Evolutionary conservation across 1,284 basidiomycete genomes (phyloP).

Genomic region (Ceratobasidium sp.): DNA sequence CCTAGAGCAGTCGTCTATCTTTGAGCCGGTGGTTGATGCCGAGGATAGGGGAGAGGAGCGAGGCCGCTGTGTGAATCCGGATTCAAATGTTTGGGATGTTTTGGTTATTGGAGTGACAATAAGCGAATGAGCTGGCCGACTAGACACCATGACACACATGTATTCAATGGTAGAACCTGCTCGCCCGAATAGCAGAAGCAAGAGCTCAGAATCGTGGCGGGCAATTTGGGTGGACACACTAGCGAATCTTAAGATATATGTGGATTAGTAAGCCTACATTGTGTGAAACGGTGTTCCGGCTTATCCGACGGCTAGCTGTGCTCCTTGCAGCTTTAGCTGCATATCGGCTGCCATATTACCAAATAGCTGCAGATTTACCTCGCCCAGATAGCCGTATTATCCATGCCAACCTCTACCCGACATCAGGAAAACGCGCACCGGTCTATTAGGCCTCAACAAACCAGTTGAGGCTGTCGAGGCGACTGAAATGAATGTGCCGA

Average conservation of each 20-base stretch:
- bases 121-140: neutral
- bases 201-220: too few relatives aligned
- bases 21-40: neutral
- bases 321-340: neutral
- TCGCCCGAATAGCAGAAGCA: too few relatives aligned
- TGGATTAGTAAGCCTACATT: neutral
- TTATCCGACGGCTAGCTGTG: neutral
- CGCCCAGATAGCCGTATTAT: neutral
- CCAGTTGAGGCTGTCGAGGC: too few relatives aligned
- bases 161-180: too few relatives aligned
- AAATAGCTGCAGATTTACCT: neutral
- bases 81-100: neutral
- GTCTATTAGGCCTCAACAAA: too few relatives aligned
- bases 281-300: neutral
- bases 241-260: too few relatives aligned
- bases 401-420: neutral
- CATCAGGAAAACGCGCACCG: too few relatives aligned
- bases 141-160: too few relatives aligned
- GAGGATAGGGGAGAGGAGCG: neutral
- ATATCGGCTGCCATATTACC: neutral
- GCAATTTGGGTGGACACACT: too few relatives aligned
- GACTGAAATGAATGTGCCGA: too few relatives aligned
- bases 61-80: neutral
- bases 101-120: neutral
- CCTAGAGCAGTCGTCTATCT: slow-evolving; percentile 13